Conservation (phyloP, 2,329 filamentous ascomycete genomes). For the Pseudocercospora pini-densiflorae region DNA sequence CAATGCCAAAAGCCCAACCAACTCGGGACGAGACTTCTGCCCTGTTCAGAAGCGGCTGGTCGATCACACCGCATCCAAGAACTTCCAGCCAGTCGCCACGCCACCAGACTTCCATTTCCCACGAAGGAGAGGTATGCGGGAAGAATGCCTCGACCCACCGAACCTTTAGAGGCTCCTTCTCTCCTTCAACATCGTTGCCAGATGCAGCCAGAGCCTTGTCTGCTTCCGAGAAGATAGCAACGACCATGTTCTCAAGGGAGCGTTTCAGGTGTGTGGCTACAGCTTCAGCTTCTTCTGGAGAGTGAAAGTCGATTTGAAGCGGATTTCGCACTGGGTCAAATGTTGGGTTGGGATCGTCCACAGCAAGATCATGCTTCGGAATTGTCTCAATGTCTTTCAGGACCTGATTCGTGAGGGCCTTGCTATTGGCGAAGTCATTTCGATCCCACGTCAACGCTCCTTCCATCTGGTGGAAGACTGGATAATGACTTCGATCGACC, state of each 20-base stretch:
- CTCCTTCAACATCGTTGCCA: constrained; percentile 38
- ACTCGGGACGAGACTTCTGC: constrained; percentile 75
- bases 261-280: constrained; percentile 85
- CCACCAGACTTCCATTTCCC: constrained; percentile 96
- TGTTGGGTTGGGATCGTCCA: constrained; percentile 82
- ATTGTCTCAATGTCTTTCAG: constrained; percentile 72
- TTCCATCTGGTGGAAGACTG: constrained; percentile 99
- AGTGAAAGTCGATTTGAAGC: constrained; percentile 73
- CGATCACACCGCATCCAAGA: constrained; percentile 87
- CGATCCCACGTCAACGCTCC: constrained; percentile 89
- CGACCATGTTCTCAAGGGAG: constrained; percentile 85
- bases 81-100: constrained; percentile 95
- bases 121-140: constrained; percentile 93
- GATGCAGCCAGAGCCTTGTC: constrained; percentile 64
- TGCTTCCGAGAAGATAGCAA: constrained; percentile 83
- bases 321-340: constrained; percentile 81
- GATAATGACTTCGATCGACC: constrained; percentile 93
- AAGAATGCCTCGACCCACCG: constrained; percentile 98
- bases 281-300: constrained; percentile 76
- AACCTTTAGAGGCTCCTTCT: constrained; percentile 75
- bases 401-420: constrained; percentile 67
- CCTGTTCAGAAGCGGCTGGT: constrained; percentile 78
- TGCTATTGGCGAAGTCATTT: constrained; percentile 54
- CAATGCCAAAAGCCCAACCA: constrained; percentile 95
- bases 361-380: constrained; percentile 73